Base-by-base conservation (phyloP, 2,329 filamentous ascomycete genomes). In the Colletotrichum brevisporum region DNA sequence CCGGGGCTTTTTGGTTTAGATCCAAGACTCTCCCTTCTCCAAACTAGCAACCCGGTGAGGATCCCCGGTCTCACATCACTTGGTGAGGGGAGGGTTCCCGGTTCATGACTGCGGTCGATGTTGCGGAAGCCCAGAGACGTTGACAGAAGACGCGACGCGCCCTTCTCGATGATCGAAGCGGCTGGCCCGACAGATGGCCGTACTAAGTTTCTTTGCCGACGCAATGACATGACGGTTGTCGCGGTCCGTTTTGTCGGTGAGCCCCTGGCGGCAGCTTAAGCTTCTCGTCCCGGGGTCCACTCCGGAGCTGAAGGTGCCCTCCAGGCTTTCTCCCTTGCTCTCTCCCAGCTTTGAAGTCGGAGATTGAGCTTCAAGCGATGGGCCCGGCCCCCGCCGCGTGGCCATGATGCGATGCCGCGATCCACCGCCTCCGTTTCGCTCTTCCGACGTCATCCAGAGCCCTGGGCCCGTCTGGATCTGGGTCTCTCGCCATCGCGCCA, bases 21-120 rank as follows among this genome's bases (percentile, higher is more conserved):
- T 60, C 56, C 65, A 71, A 70, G 59, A 61, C 57, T 52, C 52
- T 52, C 67, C 47, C 48, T 60, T 65, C 31, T 36, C 61, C 56
- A 53, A 70, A 62, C 58, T 45, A 70, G 61, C 60, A 60, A 54
- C 69, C 69, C 69, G 47, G 69, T 67, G 69, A 71, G 69, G 69
- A 70, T 70, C 69, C 69, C 69, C 66, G 52, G 69, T 65, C 69
- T 69, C 57, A 59, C 27, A 57, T 57, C 21, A 50, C 27, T 15
- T 58, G 9, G 26, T 26, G 61, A 71, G 69, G n/a, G 43, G 70
- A 54, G 69, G 69, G 66, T 61, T 62, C 69, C 66, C 48, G 47
- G 69, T 43, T 61, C 56, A 62, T 12, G 13, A 27, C 58, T n/a
- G 47, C 55, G 51, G 47, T 50, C 41, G 56, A n/a, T 48, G 41